Evolutionary conservation across 371 early-diverging fungal species (phyloP), one percentile per base, ranked within the genome.

Genomic region (Phascolomyces articulosus): DNA sequence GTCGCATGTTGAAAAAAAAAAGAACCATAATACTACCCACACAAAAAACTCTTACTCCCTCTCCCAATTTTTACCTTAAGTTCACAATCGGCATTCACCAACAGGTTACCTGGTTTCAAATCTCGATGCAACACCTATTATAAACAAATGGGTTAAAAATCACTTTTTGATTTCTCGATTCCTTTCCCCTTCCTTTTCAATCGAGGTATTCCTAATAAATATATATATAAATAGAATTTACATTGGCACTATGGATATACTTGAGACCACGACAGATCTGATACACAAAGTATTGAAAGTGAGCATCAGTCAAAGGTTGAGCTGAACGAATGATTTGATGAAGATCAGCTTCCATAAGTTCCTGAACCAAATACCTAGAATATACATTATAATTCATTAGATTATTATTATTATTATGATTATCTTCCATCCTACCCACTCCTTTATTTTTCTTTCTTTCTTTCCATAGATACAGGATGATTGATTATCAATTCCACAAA

Each of bases 211-310:
- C 11, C 34, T 11, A 34, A 6, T 34, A 34, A 34, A 34, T 1
- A 34, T 34, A 34, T n/a, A n/a, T n/a, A n/a, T n/a, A n/a, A n/a
- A n/a, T n/a, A n/a, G n/a, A n/a, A n/a, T 69, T 71, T 74, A 99
- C 99, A 71, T 98, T 96, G n/a, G 98, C 98, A 31, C 96, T 95
- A 73, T 99, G 99, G 57, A 99, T 97, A 79, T 95, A 97, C 72
- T 99, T 98, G 38, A 99, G 86, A 18, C 98, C 99, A 58, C 96
- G 89, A 70, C 94, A 95, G 62, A 97, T 92, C 77, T 98, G 99
- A 80, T 96, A 99, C 58, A 98, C 85, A 81, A 99, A 99, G 81
- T 96, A 97, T 84, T 99, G 98, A 75, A 90, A 98, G 78, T 98
- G 98, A 28, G 96, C 93, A 73, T 99, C 98, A 1, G 96, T 96